Percentiles rank a stretch among this genome's conserved stretches.
Evolutionary conservation across 164 flowering plant genomes (phyloP).

Genomic region (Nymphaea thermarum): DNA sequence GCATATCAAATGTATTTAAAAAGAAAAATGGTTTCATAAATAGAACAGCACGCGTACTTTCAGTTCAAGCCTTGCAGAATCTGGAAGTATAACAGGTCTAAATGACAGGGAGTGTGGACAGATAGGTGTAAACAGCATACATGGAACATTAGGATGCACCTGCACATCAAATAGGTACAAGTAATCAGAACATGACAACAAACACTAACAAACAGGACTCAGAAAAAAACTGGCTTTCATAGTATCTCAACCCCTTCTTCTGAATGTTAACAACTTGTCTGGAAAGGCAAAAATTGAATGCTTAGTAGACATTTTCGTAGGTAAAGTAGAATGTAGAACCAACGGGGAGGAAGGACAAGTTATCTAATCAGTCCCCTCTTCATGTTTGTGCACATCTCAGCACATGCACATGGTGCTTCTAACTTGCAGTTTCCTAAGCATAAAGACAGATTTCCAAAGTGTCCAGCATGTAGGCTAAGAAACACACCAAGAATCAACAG

Average conservation of each 20-base stretch:
- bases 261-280: too few species aligned
- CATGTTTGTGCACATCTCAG: neutral
- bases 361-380: neutral
- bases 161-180: constrained; percentile 22
- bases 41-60: constrained; percentile 37
- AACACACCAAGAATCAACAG: too few species aligned
- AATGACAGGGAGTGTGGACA: constrained; percentile 98
- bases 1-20: neutral
- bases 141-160: constrained; percentile 99
- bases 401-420: neutral
- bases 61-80: constrained; percentile 86
- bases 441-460: neutral
- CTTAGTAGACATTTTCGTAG: neutral
- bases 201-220: neutral
- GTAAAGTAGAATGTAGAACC: neutral
- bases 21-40: neutral
- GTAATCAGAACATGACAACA: neutral
- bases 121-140: constrained; percentile 96
- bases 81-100: constrained; percentile 98
- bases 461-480: too few species aligned
- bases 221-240: too few species aligned
- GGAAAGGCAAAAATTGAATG: too few species aligned
- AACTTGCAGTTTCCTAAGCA: neutral
- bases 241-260: too few species aligned
- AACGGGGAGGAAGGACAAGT: neutral